phyloP scores from a whole-genome alignment of 2,329 filamentous ascomycete genomes.

The Penicillium crustosum region DNA sequence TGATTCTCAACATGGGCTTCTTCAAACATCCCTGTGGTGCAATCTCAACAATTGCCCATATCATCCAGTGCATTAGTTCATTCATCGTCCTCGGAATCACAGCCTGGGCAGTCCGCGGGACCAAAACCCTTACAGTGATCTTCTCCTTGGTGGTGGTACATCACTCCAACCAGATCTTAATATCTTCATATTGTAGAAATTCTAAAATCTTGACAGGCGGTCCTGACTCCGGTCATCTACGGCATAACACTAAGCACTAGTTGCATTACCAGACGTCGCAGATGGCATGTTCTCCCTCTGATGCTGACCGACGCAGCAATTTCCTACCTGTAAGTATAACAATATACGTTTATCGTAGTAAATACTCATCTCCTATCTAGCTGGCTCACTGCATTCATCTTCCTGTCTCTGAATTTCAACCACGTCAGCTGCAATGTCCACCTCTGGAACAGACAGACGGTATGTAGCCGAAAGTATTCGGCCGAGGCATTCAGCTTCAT shows the following conservation, averaged over 20 bases:
- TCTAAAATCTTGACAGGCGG: constrained; percentile 4
- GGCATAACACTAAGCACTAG: constrained; percentile 7
- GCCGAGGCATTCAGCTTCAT: constrained; percentile 24
- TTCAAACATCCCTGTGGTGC: constrained; percentile 12
- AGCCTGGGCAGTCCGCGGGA: constrained; percentile 19
- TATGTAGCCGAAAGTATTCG: constrained; percentile 22
- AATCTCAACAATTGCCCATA: constrained; percentile 12
- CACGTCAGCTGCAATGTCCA: constrained; percentile 11
- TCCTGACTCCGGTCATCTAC: constrained; percentile 10
- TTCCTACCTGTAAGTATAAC: constrained; percentile 18
- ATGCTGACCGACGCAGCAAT: constrained; percentile 10
- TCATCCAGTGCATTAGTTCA: constrained; percentile 15
- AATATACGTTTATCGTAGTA: background rate
- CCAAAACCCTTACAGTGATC: constrained; percentile 23
- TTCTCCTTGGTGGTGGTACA: constrained; percentile 19
- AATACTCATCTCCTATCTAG: constrained; percentile 6
- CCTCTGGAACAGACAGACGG: constrained; percentile 19
- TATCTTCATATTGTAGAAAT: background rate
- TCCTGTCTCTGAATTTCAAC: constrained; percentile 21
- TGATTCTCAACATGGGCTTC: constrained; percentile 4
- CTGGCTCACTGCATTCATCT: constrained; percentile 25
- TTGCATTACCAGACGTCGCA: constrained; percentile 6
- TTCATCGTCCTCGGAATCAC: constrained; percentile 23
- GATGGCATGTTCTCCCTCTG: constrained; percentile 16
- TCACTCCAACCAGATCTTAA: background rate